Conservation (phyloP, 176 grass and related monocot genomes). For the Zizania latifolia region DNA sequence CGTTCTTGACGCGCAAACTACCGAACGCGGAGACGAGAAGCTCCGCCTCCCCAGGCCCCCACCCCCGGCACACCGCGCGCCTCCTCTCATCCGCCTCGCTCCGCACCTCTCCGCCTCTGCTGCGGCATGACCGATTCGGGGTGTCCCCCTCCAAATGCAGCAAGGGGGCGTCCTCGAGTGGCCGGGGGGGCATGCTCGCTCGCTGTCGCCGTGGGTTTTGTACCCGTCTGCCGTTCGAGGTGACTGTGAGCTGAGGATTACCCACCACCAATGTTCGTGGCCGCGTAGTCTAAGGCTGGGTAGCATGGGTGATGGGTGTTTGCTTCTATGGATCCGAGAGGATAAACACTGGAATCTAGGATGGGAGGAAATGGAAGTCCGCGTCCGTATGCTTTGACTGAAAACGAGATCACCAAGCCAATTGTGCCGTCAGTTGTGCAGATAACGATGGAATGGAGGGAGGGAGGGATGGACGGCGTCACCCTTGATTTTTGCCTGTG, state of each 20-base stretch:
- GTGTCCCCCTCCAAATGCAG: background rate
- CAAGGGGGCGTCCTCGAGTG: too few relatives aligned
- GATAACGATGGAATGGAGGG: background rate
- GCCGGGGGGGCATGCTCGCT: too few relatives aligned
- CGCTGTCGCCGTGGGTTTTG: background rate
- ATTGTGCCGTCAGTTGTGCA: background rate
- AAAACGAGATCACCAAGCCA: background rate
- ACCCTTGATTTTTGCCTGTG: background rate
- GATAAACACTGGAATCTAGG: background rate
- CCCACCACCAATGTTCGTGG: background rate
- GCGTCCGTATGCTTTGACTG: background rate
- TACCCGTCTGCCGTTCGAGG: background rate
- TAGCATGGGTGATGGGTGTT: background rate
- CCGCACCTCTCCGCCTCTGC: too few relatives aligned
- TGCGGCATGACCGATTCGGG: too few relatives aligned
- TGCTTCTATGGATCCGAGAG: background rate
- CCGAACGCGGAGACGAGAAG: too few relatives aligned
- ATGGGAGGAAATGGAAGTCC: background rate
- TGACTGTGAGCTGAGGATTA: background rate
- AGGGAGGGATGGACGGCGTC: background rate
- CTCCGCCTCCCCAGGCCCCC: too few relatives aligned
- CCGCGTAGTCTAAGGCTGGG: background rate
- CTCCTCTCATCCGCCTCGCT: background rate
- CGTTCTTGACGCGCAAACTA: too few relatives aligned
- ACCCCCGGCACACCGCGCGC: too few relatives aligned